A percentile compares a stretch with the other conserved stretches of the same genome.
phyloP scores from a whole-genome alignment of 1,139 yeast species.

The Lodderomyces margitis region DNA sequence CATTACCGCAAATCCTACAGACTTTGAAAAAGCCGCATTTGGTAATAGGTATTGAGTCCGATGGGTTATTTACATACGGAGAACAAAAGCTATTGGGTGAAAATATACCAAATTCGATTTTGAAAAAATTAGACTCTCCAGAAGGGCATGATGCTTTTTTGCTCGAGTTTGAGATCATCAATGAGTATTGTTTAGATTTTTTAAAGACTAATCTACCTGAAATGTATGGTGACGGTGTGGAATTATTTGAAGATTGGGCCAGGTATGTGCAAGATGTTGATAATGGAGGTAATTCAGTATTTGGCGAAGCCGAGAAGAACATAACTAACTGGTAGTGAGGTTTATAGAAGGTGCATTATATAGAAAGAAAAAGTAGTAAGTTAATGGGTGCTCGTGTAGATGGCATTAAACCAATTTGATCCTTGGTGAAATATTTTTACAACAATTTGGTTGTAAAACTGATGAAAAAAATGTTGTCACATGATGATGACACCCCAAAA shows the following conservation, averaged over 20 bases:
- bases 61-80: constrained; percentile 86
- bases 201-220: constrained; percentile 57
- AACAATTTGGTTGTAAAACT: neutral
- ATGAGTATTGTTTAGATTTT: constrained; percentile 66
- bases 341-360: too few species aligned
- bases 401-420: too few species aligned
- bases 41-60: constrained; percentile 86
- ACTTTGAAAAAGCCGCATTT: constrained; percentile 71
- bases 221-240: constrained; percentile 49
- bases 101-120: constrained; percentile 63
- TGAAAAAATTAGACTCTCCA: constrained; percentile 80
- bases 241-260: constrained; percentile 54
- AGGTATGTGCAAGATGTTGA: constrained; percentile 34
- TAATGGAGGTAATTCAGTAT: constrained; percentile 68
- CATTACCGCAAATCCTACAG: constrained; percentile 43
- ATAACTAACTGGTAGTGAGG: constrained; percentile 92
- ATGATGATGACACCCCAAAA: too few species aligned
- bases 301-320: constrained; percentile 88
- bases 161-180: constrained; percentile 81
- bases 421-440: neutral
- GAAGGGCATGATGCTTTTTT: constrained; percentile 98
- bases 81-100: constrained; percentile 86
- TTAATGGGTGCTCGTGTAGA: too few species aligned
- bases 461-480: too few species aligned
- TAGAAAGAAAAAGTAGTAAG: too few species aligned